These are phyloP conservation scores for Metarhizium humberi DNA, from an alignment of 2,329 filamentous ascomycete species.

Conservation along the genomic window DNA sequence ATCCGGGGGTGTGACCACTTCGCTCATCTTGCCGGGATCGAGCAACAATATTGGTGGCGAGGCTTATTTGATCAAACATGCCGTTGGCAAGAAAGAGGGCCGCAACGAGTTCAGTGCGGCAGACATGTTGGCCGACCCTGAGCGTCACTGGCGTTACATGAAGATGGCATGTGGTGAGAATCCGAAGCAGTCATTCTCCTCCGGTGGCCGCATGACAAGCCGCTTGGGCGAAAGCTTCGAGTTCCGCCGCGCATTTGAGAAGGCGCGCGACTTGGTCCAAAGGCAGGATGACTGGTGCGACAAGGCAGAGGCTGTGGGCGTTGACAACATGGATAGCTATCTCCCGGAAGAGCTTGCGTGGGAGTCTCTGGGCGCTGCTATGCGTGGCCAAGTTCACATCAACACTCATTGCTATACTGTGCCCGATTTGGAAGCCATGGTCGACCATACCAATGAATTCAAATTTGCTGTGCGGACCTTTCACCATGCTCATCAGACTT, in stretches of 20 bases:
- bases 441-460: constrained; percentile 65
- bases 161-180: constrained; percentile 73
- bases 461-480: constrained; percentile 57
- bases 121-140: constrained; percentile 58
- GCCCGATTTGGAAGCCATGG: constrained; percentile 58
- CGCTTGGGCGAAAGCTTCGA: constrained; percentile 61
- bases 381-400: constrained; percentile 58
- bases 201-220: constrained; percentile 44
- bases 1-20: constrained; percentile 63
- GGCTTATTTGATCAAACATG: constrained; percentile 60
- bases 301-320: constrained; percentile 39
- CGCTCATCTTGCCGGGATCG: constrained; percentile 56
- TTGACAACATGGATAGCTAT: constrained; percentile 43
- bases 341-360: constrained; percentile 53
- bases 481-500: constrained; percentile 62
- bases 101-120: constrained; percentile 52
- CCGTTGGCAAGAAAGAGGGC: constrained; percentile 50
- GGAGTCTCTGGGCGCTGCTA: constrained; percentile 52
- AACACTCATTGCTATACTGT: constrained; percentile 67
- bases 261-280: constrained; percentile 45
- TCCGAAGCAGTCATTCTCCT: constrained; percentile 52
- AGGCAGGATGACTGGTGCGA: constrained; percentile 61
- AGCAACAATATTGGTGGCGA: constrained; percentile 69
- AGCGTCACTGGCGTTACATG: constrained; percentile 59
- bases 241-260: constrained; percentile 58